A percentile compares a stretch with the other conserved stretches of the same genome.
Conservation (phyloP, 768 basidiomycete genomes). For the Tylopilus felleus region DNA sequence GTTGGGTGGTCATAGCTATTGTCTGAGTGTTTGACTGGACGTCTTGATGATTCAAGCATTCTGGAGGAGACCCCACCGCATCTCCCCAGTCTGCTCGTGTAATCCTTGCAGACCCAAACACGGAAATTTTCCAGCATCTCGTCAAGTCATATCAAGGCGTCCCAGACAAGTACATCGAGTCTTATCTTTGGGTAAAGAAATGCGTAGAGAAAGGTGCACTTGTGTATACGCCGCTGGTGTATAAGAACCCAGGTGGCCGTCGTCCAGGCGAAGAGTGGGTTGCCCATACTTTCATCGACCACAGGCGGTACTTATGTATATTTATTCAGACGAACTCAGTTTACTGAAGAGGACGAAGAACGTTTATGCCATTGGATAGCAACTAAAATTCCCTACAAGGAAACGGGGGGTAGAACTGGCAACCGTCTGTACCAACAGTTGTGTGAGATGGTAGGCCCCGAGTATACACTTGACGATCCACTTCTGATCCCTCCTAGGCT, state of each 20-base stretch:
- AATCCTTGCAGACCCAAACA: slow-evolving; percentile 77
- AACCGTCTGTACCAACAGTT: slow-evolving; percentile 82
- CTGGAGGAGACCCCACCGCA: slow-evolving; percentile 73
- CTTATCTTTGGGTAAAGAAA: slow-evolving; percentile 80
- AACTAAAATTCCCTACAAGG: slow-evolving; percentile 77
- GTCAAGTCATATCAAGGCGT: slow-evolving; percentile 69
- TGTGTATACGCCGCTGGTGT: slow-evolving; percentile 70
- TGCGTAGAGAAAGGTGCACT: slow-evolving; percentile 68
- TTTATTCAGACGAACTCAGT: slow-evolving; percentile 63
- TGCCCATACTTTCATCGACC: not conserved
- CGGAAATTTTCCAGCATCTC: slow-evolving; percentile 70
- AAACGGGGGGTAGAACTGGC: slow-evolving; percentile 77
- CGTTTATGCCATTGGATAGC: slow-evolving; percentile 78
- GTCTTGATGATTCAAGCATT: slow-evolving; percentile 50
- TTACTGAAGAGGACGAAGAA: slow-evolving; percentile 73
- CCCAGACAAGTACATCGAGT: slow-evolving; percentile 73
- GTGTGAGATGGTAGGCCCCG: slow-evolving; percentile 57
- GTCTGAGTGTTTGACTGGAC: not conserved
- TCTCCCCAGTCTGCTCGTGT: slow-evolving; percentile 69
- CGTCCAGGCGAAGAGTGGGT: slow-evolving; percentile 78
- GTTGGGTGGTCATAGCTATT: slow-evolving; percentile 9
- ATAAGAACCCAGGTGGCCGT: slow-evolving; percentile 81
- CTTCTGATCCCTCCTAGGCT: slow-evolving; percentile 37
- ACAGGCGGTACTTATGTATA: not conserved
- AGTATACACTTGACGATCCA: not conserved